Percentiles rank a stretch among this genome's conserved stretches.
Evolutionary conservation across 208 protist species (phyloP).

Genomic region (Crithidia mellificae): DNA sequence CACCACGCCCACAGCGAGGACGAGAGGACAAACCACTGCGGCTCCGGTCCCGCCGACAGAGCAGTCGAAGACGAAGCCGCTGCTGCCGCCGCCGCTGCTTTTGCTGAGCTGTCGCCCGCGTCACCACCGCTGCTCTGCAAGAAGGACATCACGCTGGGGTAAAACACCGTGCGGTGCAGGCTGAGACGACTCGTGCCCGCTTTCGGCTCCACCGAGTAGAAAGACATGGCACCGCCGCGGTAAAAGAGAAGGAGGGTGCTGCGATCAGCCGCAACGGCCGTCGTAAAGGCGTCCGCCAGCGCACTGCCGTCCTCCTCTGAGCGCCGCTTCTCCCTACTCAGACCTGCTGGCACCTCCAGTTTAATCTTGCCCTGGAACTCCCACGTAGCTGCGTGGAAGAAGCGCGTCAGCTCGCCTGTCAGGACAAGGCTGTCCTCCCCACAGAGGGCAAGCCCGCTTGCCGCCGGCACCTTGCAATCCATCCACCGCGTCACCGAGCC

Average conservation of each 20-base stretch:
- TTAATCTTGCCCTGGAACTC: conserved; percentile 79
- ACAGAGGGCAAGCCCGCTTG: conserved; percentile 33
- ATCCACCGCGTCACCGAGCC: conserved; percentile 82
- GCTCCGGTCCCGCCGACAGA: not conserved
- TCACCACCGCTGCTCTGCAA: not conserved
- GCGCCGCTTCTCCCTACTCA: not conserved
- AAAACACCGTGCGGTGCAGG: conserved; percentile 16
- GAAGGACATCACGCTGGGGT: not conserved
- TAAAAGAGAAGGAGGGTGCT: conserved; percentile 14
- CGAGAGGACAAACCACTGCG: conserved; percentile 14
- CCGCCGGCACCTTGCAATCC: conserved; percentile 80
- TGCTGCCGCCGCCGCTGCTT: not conserved
- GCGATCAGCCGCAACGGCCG: conserved; percentile 9
- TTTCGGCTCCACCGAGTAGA: conserved; percentile 21
- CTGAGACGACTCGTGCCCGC: conserved; percentile 7
- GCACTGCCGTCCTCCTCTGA: conserved; percentile 17
- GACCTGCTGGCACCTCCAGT: conserved; percentile 9
- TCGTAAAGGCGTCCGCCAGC: conserved; percentile 20
- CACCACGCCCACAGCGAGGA: conserved; percentile 29
- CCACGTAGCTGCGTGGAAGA: conserved; percentile 66
- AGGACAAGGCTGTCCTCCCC: conserved; percentile 49
- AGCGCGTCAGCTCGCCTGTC: conserved; percentile 55
- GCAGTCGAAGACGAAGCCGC: not conserved
- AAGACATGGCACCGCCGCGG: conserved; percentile 10
- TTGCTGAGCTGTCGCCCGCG: not conserved